These are phyloP conservation scores for Phytophthora macrochlamydospora DNA, from an alignment of 352 stramenopile genomes.

Conservation along the genomic window DNA sequence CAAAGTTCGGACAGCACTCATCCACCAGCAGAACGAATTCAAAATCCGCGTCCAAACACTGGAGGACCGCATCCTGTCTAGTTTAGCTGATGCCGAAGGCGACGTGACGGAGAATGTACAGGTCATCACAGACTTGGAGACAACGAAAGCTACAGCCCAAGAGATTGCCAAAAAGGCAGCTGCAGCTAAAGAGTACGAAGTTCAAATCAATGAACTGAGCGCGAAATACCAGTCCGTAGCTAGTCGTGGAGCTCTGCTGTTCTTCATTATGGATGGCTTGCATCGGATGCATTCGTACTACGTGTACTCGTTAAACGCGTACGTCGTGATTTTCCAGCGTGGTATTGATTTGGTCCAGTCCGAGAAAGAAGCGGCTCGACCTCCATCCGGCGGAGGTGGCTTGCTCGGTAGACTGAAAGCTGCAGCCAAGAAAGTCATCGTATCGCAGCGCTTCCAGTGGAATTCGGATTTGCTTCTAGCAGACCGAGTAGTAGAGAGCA, in stretches of 20 bases:
- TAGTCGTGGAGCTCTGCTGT: conserved; percentile 91
- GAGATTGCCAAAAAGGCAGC: conserved; percentile 86
- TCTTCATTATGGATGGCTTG: conserved; percentile 95
- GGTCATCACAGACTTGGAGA: conserved; percentile 94
- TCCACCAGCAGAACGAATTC: conserved; percentile 92
- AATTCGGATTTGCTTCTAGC: conserved; percentile 83
- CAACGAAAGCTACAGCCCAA: conserved; percentile 91
- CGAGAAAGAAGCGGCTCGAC: conserved; percentile 32
- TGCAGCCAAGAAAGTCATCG: conserved; percentile 85
- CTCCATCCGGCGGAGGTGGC: conserved; percentile 28
- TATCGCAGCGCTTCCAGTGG: conserved; percentile 87
- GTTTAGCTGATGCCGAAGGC: conserved; percentile 81
- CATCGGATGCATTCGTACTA: conserved; percentile 95
- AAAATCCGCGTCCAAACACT: conserved; percentile 87
- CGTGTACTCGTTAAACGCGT: conserved; percentile 95
- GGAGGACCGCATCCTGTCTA: conserved; percentile 90
- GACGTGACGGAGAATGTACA: conserved; percentile 96
- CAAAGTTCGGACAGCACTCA: conserved; percentile 68
- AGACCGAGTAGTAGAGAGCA: conserved; percentile 62
- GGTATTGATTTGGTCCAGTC: conserved; percentile 91
- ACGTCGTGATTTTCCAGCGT: conserved; percentile 95
- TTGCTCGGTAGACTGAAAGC: conserved; percentile 73
- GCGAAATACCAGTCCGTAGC: conserved; percentile 94
- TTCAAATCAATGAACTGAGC: conserved; percentile 85
- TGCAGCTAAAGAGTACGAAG: conserved; percentile 75